Evolutionary conservation across 257 asterid genomes (phyloP).

Genomic region (Solanum ossicruentum): DNA sequence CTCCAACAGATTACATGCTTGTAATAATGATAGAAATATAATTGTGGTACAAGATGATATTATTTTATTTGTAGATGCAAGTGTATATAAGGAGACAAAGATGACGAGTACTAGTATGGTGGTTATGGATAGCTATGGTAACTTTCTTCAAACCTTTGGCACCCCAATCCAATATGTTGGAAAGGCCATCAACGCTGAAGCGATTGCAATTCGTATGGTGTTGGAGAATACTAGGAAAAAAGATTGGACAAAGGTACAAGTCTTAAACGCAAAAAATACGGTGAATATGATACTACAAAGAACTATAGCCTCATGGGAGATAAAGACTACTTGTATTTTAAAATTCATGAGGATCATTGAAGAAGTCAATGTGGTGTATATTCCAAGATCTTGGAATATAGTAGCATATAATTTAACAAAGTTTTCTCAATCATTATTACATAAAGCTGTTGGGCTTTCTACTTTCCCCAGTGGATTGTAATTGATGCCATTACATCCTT

Average conservation of each 20-base stretch:
- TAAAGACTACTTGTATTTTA: neutral
- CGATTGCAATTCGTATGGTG: neutral
- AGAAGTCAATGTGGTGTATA: neutral
- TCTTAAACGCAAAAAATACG: neutral
- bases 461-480: neutral
- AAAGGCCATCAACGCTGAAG: neutral
- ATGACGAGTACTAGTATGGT: rapidly evolving
- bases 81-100: too few relatives aligned
- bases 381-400: neutral
- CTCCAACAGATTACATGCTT: too few relatives aligned
- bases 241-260: neutral
- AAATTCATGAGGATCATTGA: neutral
- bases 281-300: neutral
- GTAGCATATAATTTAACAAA: neutral
- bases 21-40: neutral
- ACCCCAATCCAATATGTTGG: neutral
- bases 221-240: neutral
- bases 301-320: neutral
- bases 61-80: too few relatives aligned
- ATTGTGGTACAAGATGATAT: neutral
- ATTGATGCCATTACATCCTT: neutral
- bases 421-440: neutral
- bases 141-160: neutral
- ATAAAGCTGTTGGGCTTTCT: neutral
- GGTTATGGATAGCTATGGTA: neutral